phyloP scores from a whole-genome alignment of 1,284 basidiomycete species.

The Rhodotorula sp. region DNA sequence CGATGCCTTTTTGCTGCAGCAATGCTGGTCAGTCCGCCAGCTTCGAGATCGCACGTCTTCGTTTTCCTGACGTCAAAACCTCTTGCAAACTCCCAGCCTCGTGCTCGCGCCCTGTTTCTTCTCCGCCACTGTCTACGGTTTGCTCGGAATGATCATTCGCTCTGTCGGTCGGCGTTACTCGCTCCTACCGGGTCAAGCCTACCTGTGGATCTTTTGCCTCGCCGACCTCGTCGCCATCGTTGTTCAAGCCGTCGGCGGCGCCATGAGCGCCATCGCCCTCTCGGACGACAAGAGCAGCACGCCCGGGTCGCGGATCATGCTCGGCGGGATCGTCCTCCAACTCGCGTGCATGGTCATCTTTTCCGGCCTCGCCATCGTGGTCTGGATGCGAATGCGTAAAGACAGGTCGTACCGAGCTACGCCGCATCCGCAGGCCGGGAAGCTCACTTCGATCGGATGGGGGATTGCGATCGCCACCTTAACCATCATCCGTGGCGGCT shows the following conservation, averaged over 20 bases:
- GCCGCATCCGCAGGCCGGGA: neutral
- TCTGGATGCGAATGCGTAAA: constrained; percentile 9
- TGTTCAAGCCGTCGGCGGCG: constrained; percentile 36
- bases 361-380: constrained; percentile 18
- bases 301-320: constrained; percentile 34
- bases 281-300: neutral
- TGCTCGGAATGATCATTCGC: constrained; percentile 29
- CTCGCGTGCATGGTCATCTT: constrained; percentile 27
- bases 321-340: constrained; percentile 25
- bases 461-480: constrained; percentile 16
- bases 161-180: constrained; percentile 22
- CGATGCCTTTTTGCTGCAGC: constrained; percentile 2
- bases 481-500: constrained; percentile 34
- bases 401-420: neutral
- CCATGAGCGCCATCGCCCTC: constrained; percentile 27
- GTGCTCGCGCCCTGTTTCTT: constrained; percentile 37
- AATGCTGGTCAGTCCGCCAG: constrained; percentile 1
- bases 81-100: constrained; percentile 5
- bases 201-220: constrained; percentile 28
- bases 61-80: too few relatives aligned
- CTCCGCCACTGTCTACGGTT: constrained; percentile 23
- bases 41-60: neutral
- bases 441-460: neutral
- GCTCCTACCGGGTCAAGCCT: constrained; percentile 9
- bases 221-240: constrained; percentile 33